phyloP scores from a whole-genome alignment of 192 early-diverging fungal genomes.

The Coemansia sp. region DNA sequence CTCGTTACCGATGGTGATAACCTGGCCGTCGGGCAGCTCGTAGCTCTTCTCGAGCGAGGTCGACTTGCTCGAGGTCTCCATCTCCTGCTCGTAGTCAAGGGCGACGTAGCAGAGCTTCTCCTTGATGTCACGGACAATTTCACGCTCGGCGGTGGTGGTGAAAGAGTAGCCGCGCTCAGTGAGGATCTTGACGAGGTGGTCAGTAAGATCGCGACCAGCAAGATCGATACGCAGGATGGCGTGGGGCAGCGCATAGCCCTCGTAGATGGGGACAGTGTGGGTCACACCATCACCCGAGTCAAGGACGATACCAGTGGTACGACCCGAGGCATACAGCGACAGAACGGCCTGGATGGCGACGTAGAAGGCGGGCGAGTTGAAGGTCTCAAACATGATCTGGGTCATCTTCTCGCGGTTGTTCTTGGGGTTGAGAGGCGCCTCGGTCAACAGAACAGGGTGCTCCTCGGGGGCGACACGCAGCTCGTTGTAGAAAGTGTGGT shows the following conservation, averaged over 20 bases:
- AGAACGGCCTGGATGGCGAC: slow-evolving; percentile 97
- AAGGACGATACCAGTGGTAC: slow-evolving; percentile 97
- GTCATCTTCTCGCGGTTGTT: slow-evolving; percentile 99
- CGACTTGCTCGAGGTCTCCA: slow-evolving; percentile 90
- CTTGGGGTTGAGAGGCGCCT: slow-evolving; percentile 97
- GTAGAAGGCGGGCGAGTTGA: slow-evolving; percentile 96
- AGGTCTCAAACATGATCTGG: slow-evolving; percentile 99
- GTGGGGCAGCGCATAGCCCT: slow-evolving; percentile 94
- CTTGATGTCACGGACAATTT: slow-evolving; percentile 99
- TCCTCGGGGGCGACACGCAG: slow-evolving; percentile 97
- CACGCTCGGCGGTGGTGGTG: slow-evolving; percentile 93
- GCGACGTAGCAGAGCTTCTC: slow-evolving; percentile 99
- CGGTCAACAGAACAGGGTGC: slow-evolving; percentile 96
- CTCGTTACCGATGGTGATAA: slow-evolving; percentile 97
- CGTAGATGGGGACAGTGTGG: slow-evolving; percentile 97
- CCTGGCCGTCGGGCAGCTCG: slow-evolving; percentile 98
- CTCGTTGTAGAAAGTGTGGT: slow-evolving; percentile 98
- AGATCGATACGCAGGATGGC: slow-evolving; percentile 96
- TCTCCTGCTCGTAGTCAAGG: slow-evolving; percentile 96
- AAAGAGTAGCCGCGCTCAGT: slow-evolving; percentile 96
- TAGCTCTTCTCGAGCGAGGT: slow-evolving; percentile 95
- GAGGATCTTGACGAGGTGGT: slow-evolving; percentile 91
- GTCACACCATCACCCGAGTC: slow-evolving; percentile 98
- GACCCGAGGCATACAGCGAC: slow-evolving; percentile 94
- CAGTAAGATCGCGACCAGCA: slow-evolving; percentile 96